Base-by-base conservation (phyloP, 176 grass and related monocot species). In the Thalia dealbata region DNA sequence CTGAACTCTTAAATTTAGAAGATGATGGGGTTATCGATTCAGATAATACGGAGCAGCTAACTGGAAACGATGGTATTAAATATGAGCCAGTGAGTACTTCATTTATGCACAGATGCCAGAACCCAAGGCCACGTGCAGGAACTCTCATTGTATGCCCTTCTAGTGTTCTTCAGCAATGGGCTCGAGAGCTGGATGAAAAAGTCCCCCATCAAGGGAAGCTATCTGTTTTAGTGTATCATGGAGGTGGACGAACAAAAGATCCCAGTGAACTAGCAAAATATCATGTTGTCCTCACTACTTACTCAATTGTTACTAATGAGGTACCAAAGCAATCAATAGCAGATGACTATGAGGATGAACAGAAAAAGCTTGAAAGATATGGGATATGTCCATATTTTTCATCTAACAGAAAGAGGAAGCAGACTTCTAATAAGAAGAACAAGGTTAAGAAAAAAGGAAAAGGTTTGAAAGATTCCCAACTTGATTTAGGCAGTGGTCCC, bases 281-380 rank as follows among this genome's bases (percentile, higher is more conserved):
- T 58, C 87, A 99, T 82, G 90, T 99, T 50, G 95, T 99, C 66
- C 29, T 99, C 42, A 99, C 95, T 28, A 99, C 95, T 62, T 99
- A 99, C 66, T 86, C 95, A 70, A 99, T 99, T 73, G 90, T 99
- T 10, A 83, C 90, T 45, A 93, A 99, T 84, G 95, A 99, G 82
- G 95, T 99, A 23, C 90, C 95, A 75, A 99, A 93, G 79, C 95
- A 93, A 70, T 79, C 71, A 51, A 41, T 23, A 46, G 67, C 70
- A 29, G 83, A 82, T 79, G 87, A 92, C 70, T 76, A 97, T 41
- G 85, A 97, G 3, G 50, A 52, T 46, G 86, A 92, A 70, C 82
- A 81, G 24, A 88, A 93, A 76, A 93, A 99, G 46, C 50, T 80
- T 73, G 87, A 92, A 78, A 86, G 59, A 64, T 77, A 74, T 78